phyloP scores from a whole-genome alignment of 1,284 basidiomycete species.

The Rhodofomes roseus region DNA sequence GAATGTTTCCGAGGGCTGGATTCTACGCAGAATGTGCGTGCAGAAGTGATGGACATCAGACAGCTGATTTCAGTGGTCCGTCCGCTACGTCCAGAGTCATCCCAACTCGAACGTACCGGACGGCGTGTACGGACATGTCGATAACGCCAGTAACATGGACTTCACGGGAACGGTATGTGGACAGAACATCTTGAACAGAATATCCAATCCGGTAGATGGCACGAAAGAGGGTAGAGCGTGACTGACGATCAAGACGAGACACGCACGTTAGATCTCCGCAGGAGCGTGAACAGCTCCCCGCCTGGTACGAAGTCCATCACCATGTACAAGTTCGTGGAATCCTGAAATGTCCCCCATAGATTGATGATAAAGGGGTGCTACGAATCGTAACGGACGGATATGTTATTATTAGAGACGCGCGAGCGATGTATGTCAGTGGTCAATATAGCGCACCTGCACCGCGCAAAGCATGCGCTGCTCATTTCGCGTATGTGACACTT shows the following conservation, averaged over 20 bases:
- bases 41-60: too few species aligned
- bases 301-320: slow-evolving; percentile 99
- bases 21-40: too few species aligned
- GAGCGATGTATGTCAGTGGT: too few species aligned
- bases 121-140: too few species aligned
- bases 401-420: background rate
- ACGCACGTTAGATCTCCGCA: slow-evolving; percentile 83
- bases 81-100: too few species aligned
- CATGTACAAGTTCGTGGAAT: slow-evolving; percentile 94
- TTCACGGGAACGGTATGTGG: too few species aligned
- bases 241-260: background rate
- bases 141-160: too few species aligned
- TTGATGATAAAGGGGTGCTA: slow-evolving; percentile 94
- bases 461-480: slow-evolving; percentile 89
- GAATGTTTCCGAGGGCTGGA: too few species aligned
- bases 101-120: too few species aligned
- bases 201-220: background rate
- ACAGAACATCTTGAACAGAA: background rate
- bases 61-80: too few species aligned
- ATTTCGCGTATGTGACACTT: slow-evolving; percentile 97
- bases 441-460: slow-evolving; percentile 47
- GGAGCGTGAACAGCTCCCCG: slow-evolving; percentile 91
- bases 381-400: background rate
- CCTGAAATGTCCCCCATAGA: slow-evolving; percentile 97
- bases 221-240: background rate